Evolutionary conservation across 306 rosid genomes (phyloP), one percentile per base, ranked within the genome.

Genomic region (Pyrus pyrifolia): DNA sequence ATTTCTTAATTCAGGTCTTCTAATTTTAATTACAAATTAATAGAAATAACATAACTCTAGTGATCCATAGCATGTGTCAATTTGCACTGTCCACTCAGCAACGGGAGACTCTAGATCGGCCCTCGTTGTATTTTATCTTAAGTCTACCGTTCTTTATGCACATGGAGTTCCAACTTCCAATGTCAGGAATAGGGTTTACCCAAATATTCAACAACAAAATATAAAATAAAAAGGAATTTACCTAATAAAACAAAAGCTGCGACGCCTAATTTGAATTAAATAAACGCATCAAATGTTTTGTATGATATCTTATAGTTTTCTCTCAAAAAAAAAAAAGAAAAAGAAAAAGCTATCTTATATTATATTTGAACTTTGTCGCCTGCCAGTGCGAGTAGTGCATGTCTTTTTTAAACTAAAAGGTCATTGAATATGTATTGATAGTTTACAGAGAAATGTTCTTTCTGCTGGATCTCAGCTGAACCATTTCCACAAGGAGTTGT

Each of bases 1-100:
- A 0, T 11, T 40, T 2, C 11, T 40, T 9, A 40, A 40, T 40
- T 40, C 3, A 40, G 0, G 8, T 40, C 1, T 11, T 40, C 0
- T 3, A 8, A 40, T 8, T 40, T 2, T 40, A 40, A 8, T 40
- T 40, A 40, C 44, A 9, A 40, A 40, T 8, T 9, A 8, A 40
- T 40, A 9, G 3, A 40, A 3, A 40, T 9, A 40, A 0, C 11
- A 40, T 40, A 40, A 40, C 11, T 40, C 44, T 40, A 40, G 10
- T 8, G 44, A 40, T 40, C 44, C 44, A 2, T 8, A 40, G 5
- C 44, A 40, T 40, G 44, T 40, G 44, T 40, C 44, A 9, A 40
- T 40, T 40, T 40, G 44, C 11, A 40, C 44, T 0, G 44, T 40
- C 11, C 2, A 9, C 44, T 40, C 44, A 8, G 11, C 11, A 8